Conservation (phyloP, 805 yeast species). For the Scheffersomyces ergatensis region DNA sequence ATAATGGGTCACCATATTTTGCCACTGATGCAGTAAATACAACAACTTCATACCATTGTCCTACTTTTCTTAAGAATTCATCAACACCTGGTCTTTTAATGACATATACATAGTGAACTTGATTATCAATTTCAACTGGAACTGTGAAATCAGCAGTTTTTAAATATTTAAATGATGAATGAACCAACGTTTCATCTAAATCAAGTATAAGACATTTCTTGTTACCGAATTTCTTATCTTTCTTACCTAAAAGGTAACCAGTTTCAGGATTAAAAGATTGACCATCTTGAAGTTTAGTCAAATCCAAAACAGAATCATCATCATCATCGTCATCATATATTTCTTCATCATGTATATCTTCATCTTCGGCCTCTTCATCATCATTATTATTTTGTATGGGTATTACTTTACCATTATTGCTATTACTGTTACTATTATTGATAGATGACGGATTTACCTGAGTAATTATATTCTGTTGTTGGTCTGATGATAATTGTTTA, state of each 20-base stretch:
- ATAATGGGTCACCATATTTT: constrained; percentile 92
- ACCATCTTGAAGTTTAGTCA: constrained; percentile 58
- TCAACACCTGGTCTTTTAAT: constrained; percentile 98
- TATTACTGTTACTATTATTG: background rate
- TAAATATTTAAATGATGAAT: constrained; percentile 87
- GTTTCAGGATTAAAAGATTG: constrained; percentile 63
- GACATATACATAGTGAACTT: constrained; percentile 90
- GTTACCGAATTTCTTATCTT: constrained; percentile 46
- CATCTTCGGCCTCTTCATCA: constrained; percentile 4
- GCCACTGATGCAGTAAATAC: constrained; percentile 96
- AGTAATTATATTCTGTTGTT: constrained; percentile 1
- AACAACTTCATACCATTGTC: constrained; percentile 88
- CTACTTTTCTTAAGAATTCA: constrained; percentile 80
- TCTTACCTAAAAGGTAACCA: constrained; percentile 64
- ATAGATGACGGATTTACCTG: background rate
- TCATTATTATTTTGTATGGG: constrained; percentile 1
- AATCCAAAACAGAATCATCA: constrained; percentile 14
- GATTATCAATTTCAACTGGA: constrained; percentile 94
- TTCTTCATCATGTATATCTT: constrained; percentile 3
- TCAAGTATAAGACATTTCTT: constrained; percentile 89
- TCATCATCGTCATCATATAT: constrained; percentile 7
- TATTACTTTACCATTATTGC: background rate
- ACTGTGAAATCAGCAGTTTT: constrained; percentile 94
- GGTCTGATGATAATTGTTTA: background rate
- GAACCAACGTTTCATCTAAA: constrained; percentile 94